These are phyloP conservation scores for Saccharomyces pastorianus DNA, from an alignment of 1,139 yeast species.

Conservation along the genomic window DNA sequence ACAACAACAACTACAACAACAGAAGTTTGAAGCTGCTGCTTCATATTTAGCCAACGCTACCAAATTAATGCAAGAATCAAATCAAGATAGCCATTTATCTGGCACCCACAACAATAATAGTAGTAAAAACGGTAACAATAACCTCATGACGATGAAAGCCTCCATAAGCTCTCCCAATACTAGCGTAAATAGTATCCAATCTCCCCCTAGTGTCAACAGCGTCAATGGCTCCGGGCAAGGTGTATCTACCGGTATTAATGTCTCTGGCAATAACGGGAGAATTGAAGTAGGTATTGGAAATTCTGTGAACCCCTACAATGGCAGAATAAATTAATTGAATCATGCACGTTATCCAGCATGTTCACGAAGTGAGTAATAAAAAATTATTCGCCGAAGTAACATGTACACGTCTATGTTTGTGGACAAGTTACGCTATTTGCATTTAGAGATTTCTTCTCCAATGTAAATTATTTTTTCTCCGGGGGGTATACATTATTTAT, in stretches of 20 bases:
- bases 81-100: constrained; percentile 6
- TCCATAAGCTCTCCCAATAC: background rate
- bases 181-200: background rate
- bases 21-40: constrained; percentile 28
- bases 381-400: background rate
- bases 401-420: background rate
- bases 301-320: constrained; percentile 16
- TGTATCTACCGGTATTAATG: background rate
- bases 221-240: background rate
- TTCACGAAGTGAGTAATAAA: background rate
- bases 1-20: constrained; percentile 34
- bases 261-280: constrained; percentile 12
- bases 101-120: constrained; percentile 11
- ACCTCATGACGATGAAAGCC: constrained; percentile 6
- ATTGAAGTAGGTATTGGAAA: constrained; percentile 21
- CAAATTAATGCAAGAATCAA: constrained; percentile 23
- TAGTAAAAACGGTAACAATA: constrained; percentile 15
- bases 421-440: background rate
- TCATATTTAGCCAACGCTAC: constrained; percentile 26
- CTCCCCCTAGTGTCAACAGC: background rate
- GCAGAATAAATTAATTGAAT: constrained; percentile 18
- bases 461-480: background rate
- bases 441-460: background rate
- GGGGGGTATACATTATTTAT: background rate
- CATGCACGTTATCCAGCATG: background rate